Base-by-base conservation (phyloP, 2,329 filamentous ascomycete species). In the Westerdykella ornata region DNA sequence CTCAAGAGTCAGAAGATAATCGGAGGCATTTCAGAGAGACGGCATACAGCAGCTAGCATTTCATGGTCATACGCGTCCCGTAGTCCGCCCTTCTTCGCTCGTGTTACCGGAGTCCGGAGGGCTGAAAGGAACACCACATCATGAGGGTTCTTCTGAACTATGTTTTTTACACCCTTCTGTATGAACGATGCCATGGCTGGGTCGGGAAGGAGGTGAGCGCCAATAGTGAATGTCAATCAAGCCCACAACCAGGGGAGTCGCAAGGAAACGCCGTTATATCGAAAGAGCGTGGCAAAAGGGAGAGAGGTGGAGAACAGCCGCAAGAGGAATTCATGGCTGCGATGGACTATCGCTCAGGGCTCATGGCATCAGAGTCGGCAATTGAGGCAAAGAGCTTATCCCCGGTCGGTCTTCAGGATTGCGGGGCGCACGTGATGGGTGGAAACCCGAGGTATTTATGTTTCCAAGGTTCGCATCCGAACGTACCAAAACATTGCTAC, bases 51-150 rank as follows among this genome's bases (percentile, higher is more conserved):
- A 16, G 82, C 76, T 40, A 95, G 84, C 41, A 96, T 76, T 67
- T 95, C 86, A 66, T 96, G 89, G 13, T 92, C 88, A 69, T 90
- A 89, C 37, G 89, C 83, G 63, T 94, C 85, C 66, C 87, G 86
- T 59, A 96, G 80, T 14, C 78, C 77, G 58, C 89, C 89, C 60
- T 87, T 87, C 72, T 88, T 84, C 31, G 88, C 80, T 49, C 87
- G 81, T 45, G 85, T 90, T 50, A 96, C 77, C 31, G 89, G 85
- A 6, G 89, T 96, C 53, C 89, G 86, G 31, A 95, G 77, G n/a
- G 88, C 81, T 15, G 88, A 94, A 55, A 95, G 81, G 62, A 96
- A 84, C 56, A 96, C 87, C 32, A 88, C 78, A 69, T 96, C 89
- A 50, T 81, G 78, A 31, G 88, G 84, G 17, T 81, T 65, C 67